Base-by-base conservation (phyloP, 176 grass and related monocot species). In the Alopecurus myosuroides region DNA sequence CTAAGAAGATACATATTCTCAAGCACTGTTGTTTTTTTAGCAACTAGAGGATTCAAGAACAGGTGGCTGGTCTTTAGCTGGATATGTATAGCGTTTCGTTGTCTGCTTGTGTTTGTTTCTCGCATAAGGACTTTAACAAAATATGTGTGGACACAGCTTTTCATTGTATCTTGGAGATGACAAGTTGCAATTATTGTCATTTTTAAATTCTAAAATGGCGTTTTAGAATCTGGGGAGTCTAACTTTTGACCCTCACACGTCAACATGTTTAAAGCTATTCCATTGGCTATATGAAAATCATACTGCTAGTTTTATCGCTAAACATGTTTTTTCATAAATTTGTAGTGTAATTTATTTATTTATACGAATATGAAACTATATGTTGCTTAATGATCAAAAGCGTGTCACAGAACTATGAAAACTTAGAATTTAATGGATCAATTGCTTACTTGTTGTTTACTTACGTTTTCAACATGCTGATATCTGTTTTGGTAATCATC, bases 401-500 rank as follows among this genome's bases (percentile, higher is more conserved):
- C 15, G 9, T 3, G 29, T 22, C 45, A 13, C 20, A 1, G 28
- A 75, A 75, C 72, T 33, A 29, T 51, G 28, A 51, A 52, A 75
- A 75, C 18, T 75, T 19, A 50, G 12, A 33, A 19, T 33, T 10
- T 51, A 42, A 70, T 30, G 3, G 22, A 67, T n/a, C 6, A 56
- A 1, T 64, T n/a, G 6, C 14, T 34, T 19, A 77, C 28, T 77
- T 71, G 8, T 19, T 88, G n/a, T 34, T 48, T 0, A 25, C 6
- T 11, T 90, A 23, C 20, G 66, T 30, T 52, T 64, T 48, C 53
- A 67, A 66, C 55, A 52, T 77, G 30, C 28, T 86, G 48, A 69
- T 89, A 34, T 81, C 52, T 84, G 34, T 85, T 91, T 82, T 78
- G 64, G 9, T 71, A 89, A 86, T 80, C 46, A 46, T 71, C n/a